Conservation (phyloP, 257 asterid species). For the Nicotiana attenuata region DNA sequence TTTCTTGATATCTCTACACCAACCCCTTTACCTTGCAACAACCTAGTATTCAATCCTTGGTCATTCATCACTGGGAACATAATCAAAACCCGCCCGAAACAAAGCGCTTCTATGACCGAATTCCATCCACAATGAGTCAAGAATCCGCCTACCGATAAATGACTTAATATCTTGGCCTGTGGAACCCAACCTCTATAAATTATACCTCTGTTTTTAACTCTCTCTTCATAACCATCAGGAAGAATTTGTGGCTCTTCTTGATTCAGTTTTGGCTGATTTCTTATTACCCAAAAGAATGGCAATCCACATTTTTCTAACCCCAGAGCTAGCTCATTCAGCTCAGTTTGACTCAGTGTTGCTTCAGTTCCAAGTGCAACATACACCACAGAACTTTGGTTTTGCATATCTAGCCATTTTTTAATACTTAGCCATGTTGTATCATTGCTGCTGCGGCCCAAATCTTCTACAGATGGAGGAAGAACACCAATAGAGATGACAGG, state of each 20-base stretch:
- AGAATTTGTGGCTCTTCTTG: conserved; percentile 34
- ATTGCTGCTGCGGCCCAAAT: background rate
- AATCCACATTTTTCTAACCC: conserved; percentile 59
- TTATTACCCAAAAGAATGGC: conserved; percentile 79
- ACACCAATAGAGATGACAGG: conserved; percentile 61
- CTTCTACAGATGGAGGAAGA: conserved; percentile 39
- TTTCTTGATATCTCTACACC: conserved; percentile 72
- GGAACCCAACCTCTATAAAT: conserved; percentile 63
- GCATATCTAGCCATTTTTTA: conserved; percentile 49
- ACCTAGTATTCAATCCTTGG: conserved; percentile 77
- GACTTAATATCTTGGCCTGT: conserved; percentile 60
- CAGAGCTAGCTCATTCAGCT: conserved; percentile 50
- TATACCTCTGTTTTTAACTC: conserved; percentile 34
- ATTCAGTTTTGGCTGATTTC: conserved; percentile 29
- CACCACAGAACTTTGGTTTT: conserved; percentile 33
- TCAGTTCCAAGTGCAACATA: conserved; percentile 90
- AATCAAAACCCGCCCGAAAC: conserved; percentile 58
- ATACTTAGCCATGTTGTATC: conserved; percentile 39
- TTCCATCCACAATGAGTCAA: conserved; percentile 92
- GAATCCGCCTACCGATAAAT: conserved; percentile 52
- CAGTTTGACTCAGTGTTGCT: conserved; percentile 38
- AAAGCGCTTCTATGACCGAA: conserved; percentile 65
- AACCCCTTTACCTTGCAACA: conserved; percentile 50
- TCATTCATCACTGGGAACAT: conserved; percentile 80
- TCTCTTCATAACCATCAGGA: conserved; percentile 44